Percentiles rank a stretch among this genome's conserved stretches.
Evolutionary conservation across 169 alveolate species (phyloP).

Genomic region (Theileria annulata): DNA sequence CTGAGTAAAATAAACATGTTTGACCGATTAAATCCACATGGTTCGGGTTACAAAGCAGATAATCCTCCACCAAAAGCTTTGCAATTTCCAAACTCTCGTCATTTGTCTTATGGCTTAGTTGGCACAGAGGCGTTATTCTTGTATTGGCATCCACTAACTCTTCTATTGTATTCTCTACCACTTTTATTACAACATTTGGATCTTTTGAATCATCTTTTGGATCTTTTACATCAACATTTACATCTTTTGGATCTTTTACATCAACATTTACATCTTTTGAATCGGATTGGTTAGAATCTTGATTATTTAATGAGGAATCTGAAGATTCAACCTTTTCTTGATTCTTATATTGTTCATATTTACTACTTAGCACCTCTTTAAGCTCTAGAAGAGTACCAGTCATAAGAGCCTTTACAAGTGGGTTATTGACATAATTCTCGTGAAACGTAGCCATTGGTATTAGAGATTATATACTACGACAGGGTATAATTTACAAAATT

Average conservation of each 20-base stretch:
- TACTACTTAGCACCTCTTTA: slow-evolving; percentile 12
- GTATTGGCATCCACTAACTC: slow-evolving; percentile 70
- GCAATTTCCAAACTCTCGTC: slow-evolving; percentile 85
- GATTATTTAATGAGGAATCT: not conserved
- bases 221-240: not conserved
- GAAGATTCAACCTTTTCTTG: not conserved
- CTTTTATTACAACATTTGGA: not conserved
- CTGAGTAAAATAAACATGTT: slow-evolving; percentile 91
- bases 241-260: not conserved
- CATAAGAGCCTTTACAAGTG: slow-evolving; percentile 36
- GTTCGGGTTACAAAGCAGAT: slow-evolving; percentile 75
- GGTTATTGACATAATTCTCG: slow-evolving; percentile 50
- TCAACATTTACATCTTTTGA: not conserved
- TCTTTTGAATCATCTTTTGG: not conserved
- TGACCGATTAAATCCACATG: slow-evolving; percentile 85
- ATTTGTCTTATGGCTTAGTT: slow-evolving; percentile 82
- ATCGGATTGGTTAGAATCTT: not conserved
- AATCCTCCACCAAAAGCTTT: slow-evolving; percentile 76
- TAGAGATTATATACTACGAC: not conserved
- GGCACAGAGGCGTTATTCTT: slow-evolving; percentile 81
- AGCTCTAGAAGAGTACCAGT: slow-evolving; percentile 21
- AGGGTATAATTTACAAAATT: not conserved
- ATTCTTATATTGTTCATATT: not conserved
- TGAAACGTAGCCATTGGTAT: slow-evolving; percentile 43
- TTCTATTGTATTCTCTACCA: slow-evolving; percentile 12